Evolutionary conservation across 805 yeast genomes (phyloP).

Genomic region (Kurtzmaniella cleridarum): DNA sequence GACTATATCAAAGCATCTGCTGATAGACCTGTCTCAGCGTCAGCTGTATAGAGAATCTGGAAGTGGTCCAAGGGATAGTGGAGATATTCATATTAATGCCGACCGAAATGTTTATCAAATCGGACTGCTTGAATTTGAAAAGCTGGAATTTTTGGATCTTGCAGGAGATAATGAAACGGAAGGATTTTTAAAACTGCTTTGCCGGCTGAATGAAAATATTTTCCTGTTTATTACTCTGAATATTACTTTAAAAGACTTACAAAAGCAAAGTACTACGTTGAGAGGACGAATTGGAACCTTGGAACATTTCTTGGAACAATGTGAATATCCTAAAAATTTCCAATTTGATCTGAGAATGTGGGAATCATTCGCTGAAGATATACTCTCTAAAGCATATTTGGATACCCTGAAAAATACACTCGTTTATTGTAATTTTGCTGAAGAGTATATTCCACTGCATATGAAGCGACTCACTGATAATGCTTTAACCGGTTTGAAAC

Average conservation of each 20-base stretch:
- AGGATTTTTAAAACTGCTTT: conserved; percentile 46
- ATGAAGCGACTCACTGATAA: conserved; percentile 27
- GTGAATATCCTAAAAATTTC: conserved; percentile 28
- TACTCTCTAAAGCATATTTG: conserved; percentile 24
- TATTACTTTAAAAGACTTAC: conserved; percentile 38
- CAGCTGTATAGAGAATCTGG: conserved; percentile 1
- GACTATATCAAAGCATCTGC: background rate
- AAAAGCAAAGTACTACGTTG: conserved; percentile 32
- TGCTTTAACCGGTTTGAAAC: conserved; percentile 25
- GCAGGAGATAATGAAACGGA: conserved; percentile 46
- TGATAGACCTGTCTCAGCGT: background rate
- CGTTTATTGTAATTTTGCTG: conserved; percentile 18
- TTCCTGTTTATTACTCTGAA: conserved; percentile 38
- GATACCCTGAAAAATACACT: conserved; percentile 28
- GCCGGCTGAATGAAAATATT: conserved; percentile 23
- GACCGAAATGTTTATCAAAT: conserved; percentile 35
- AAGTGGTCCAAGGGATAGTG: conserved; percentile 4
- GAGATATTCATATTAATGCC: conserved; percentile 18
- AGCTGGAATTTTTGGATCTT: conserved; percentile 41
- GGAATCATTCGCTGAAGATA: conserved; percentile 29
- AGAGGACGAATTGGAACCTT: conserved; percentile 24
- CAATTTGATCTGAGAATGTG: conserved; percentile 22
- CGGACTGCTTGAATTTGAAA: conserved; percentile 46
- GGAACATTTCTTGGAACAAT: conserved; percentile 23
- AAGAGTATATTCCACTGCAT: conserved; percentile 14